Base-by-base conservation (phyloP, 371 early-diverging fungal species). In the Coemansia sp. region DNA sequence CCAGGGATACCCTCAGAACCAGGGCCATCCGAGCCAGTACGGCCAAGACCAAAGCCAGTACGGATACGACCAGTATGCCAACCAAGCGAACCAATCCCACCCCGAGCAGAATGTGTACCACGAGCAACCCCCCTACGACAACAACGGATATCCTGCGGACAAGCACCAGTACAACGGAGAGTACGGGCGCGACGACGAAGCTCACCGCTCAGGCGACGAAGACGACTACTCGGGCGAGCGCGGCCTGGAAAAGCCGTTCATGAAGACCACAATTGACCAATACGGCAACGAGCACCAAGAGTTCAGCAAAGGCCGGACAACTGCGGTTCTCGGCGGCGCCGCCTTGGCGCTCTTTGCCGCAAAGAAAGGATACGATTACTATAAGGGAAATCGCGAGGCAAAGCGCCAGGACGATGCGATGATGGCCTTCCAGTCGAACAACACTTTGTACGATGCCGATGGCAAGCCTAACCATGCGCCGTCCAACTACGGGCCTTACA, bases 211-310 rank as follows among this genome's bases (percentile, higher is more conserved):
- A 58, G 23, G 24, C n/a, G 48, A 55, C 49, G 19, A 59, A 44
- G 51, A 40, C 29, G 52, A 67, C 15, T 21, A 58, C 13, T 4
- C 59, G 15, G 59, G 64, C 29, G 75, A 75, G 61, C 72, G 75
- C 41, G 75, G 75, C 2, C 23, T 75, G 44, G 66, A 67, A 63
- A 53, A 70, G 32, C n/a, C 59, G 17, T 75, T 75, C 28, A 58
- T 39, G 40, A 75, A 72, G 53, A 63, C 52, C 15, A n/a, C 9
- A 17, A 48, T 71, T 13, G 71, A 73, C 61, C 58, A 56, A 56
- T 73, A 73, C 41, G 72, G 72, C 48, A 49, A 48, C 32, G 58
- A 65, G 46, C 48, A 46, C 46, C 21, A 51, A 13, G 28, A 65
- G 44, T 12, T 65, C 24, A 61, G 62, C 64, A 51, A 40, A 23